phyloP scores from a whole-genome alignment of 164 flowering plant genomes.

The Piper betle region DNA sequence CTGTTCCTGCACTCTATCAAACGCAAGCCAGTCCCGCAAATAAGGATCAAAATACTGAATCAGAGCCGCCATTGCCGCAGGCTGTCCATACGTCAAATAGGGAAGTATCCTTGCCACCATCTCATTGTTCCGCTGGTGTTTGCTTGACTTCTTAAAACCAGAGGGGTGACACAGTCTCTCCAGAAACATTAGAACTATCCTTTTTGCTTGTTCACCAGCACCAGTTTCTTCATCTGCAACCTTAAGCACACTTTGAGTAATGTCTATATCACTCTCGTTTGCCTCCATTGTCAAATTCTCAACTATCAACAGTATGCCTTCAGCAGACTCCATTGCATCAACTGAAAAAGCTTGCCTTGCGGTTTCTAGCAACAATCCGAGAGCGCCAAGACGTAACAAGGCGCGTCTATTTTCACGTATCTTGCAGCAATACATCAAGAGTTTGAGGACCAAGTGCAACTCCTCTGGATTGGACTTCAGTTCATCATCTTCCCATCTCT shows the following conservation, averaged over 20 bases:
- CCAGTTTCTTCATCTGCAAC: constrained; percentile 75
- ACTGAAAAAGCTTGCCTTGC: constrained; percentile 96
- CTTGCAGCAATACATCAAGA: constrained; percentile 94
- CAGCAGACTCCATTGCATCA: constrained; percentile 99
- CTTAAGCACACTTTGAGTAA: constrained; percentile 60
- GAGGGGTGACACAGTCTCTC: constrained; percentile 81
- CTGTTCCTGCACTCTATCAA: constrained; percentile 63
- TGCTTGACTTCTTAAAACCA: constrained; percentile 68
- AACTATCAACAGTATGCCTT: constrained; percentile 92
- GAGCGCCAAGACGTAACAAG: constrained; percentile 66
- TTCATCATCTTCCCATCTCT: constrained; percentile 73
- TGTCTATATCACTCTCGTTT: constrained; percentile 81
- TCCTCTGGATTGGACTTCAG: constrained; percentile 90
- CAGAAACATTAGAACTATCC: constrained; percentile 90
- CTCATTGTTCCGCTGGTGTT: constrained; percentile 96
- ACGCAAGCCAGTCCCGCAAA: constrained; percentile 71
- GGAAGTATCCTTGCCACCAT: constrained; percentile 99
- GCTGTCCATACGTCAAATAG: constrained; percentile 92
- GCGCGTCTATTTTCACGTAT: constrained; percentile 86
- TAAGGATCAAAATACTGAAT: constrained; percentile 83
- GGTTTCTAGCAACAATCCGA: constrained; percentile 83
- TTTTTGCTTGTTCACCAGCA: constrained; percentile 87
- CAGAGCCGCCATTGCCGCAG: constrained; percentile 97
- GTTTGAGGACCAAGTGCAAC: constrained; percentile 73
- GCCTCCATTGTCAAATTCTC: constrained; percentile 92